Evolutionary conservation across 1,284 basidiomycete species (phyloP).

Genomic region (Ceratobasidium sp.): DNA sequence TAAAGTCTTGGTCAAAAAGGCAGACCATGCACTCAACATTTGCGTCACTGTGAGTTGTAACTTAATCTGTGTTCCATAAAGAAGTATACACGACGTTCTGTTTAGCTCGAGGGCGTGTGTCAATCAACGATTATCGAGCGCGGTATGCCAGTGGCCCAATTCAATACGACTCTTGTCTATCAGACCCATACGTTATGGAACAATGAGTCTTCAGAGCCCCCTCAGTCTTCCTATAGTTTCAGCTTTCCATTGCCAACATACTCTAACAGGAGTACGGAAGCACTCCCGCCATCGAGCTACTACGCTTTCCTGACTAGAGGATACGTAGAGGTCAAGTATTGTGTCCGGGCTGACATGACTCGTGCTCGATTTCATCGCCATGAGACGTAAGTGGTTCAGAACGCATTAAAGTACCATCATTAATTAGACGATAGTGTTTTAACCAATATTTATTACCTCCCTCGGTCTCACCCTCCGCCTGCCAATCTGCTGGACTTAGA

Average conservation of each 20-base stretch:
- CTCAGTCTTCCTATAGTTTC: slow-evolving; percentile 15
- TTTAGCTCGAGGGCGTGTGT: slow-evolving; percentile 24
- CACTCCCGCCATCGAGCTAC: slow-evolving; percentile 28
- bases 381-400: slow-evolving; percentile 16
- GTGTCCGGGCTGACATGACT: slow-evolving; percentile 32
- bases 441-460: slow-evolving; percentile 25
- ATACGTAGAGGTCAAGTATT: slow-evolving; percentile 34
- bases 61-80: no score
- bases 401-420: background rate
- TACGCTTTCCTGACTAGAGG: slow-evolving; percentile 24
- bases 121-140: slow-evolving; percentile 24
- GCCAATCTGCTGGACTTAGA: background rate
- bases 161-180: background rate
- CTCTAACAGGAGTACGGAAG: slow-evolving; percentile 11
- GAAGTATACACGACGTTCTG: background rate
- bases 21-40: slow-evolving; percentile 27
- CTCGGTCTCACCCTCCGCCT: slow-evolving; percentile 8
- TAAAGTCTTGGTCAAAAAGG: slow-evolving; percentile 19
- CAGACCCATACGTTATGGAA: slow-evolving; percentile 17
- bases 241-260: slow-evolving; percentile 33
- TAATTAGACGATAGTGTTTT: background rate
- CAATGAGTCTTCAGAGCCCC: background rate
- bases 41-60: slow-evolving; percentile 9
- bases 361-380: slow-evolving; percentile 30
- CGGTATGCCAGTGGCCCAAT: slow-evolving; percentile 33